Base-by-base conservation (phyloP, 768 basidiomycete genomes). In the Gloeostereum incarnatum region DNA sequence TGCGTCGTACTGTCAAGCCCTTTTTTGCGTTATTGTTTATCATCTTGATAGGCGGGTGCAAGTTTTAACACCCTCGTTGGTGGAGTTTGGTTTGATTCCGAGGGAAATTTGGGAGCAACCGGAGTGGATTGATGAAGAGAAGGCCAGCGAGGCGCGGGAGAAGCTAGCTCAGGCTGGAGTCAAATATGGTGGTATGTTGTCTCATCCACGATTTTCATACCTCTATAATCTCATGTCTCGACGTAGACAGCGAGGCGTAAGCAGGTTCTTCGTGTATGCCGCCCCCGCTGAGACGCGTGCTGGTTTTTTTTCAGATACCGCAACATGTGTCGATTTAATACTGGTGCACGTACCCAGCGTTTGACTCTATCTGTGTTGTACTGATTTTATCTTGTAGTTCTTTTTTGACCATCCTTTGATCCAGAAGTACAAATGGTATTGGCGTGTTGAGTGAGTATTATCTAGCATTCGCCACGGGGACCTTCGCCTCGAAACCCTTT, bases 101-200 rank as follows among this genome's bases (percentile, higher is more conserved):
- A 58, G 54, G 10, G 69, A 77, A 4, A 69, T 85, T 42, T 89
- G 86, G 86, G 63, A 57, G 45, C 85, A 87, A 44, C 86, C 86
- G 0, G 65, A 69, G 27, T 81, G 66, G 71, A 78, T 88, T 42
- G 80, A 89, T 52, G 82, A 86, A 54, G 68, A 51, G 55, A 69
- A 69, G 42, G 86, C 84, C 0, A 68, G 52, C 1, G 63, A 62
- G 8, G 63, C 67, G 2, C 63, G 84, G 31, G 65, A 78, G 6
- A 61, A 73, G 40, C 81, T 89, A 79, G 55, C 68, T 37, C 68
- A 69, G 43, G 50, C 63, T 5, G 55, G 61, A 23, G 57, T 68
- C 21, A 66, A 66, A 36, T 68, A 68, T 38, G 67, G 63, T n/a
- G n/a, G n/a, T n/a, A n/a, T n/a, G n/a, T n/a, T n/a, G n/a, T n/a